Base-by-base conservation (phyloP, 257 asterid genomes). In the Scutellaria barbata region DNA sequence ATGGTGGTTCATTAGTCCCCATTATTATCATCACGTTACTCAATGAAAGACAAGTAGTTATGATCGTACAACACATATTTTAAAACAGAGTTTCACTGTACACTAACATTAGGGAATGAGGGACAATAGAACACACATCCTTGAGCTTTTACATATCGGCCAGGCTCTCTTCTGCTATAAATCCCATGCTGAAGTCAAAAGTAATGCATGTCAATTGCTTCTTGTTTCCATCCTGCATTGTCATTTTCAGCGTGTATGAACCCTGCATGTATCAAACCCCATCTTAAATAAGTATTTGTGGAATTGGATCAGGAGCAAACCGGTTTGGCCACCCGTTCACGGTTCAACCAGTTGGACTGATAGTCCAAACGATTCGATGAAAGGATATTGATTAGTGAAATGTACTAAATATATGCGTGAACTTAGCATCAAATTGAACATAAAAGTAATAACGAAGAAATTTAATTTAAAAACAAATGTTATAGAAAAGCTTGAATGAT, bases 131-230 rank as follows among this genome's bases (percentile, higher is more conserved):
- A 60, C 39, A 52, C 45, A 43, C 42, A 63, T 52, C 67, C 68
- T 68, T 10, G 0, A 42, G 53, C 71, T 14, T 60, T 77, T 73
- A 85, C 42, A 71, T 77, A 56, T 51, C 83, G 50, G 96, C 97
- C 67, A 81, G 13, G 46, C 67, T 64, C 39, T 83, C 87, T 20
- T 83, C 89, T 40, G 81, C 89, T 1, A 64, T 8, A 50, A 85
- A 79, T 13, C 85, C 86, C 20, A 94, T 81, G 82, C 84, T 80
- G 86, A 91, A 91, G 79, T 76, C 84, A 42, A 89, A 88, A 69
- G 66, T 77, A 53, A 94, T 84, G 95, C 98, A 94, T 2, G 96
- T 79, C 75, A 94, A 69, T 68, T 81, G 74, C 52, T 81, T 30
- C 37, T 84, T 74, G 50, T 81, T 62, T 18, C 40, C 88, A 47